A percentile compares a stretch with the other conserved stretches of the same genome.
phyloP scores from a whole-genome alignment of 2,329 filamentous ascomycete species.

The Orbilia ellipsospora region DNA sequence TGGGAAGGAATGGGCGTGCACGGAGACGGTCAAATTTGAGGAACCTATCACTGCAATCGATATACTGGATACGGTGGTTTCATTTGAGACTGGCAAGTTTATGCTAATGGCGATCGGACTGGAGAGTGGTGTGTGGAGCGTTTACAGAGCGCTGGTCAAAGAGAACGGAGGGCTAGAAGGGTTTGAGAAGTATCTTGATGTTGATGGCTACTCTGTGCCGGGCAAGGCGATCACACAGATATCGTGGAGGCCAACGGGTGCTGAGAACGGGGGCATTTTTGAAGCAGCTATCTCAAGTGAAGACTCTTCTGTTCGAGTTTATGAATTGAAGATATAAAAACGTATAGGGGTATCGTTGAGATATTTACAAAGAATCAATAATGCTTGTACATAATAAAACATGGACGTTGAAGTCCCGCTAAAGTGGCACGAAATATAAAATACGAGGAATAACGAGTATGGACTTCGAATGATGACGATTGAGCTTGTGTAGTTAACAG shows the following conservation, averaged over 20 bases:
- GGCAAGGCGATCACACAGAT: slow-evolving; percentile 71
- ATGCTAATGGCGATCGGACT: slow-evolving; percentile 64
- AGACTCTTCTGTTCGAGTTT: slow-evolving; percentile 58
- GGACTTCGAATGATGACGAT: not conserved
- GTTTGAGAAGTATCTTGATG: slow-evolving; percentile 57
- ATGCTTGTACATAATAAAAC: not conserved
- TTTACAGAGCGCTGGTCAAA: slow-evolving; percentile 62
- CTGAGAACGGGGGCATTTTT: slow-evolving; percentile 54
- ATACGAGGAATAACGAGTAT: not conserved
- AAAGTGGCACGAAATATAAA: slow-evolving; percentile 9
- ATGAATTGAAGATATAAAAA: slow-evolving; percentile 34
- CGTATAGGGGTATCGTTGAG: slow-evolving; percentile 46
- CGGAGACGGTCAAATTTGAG: slow-evolving; percentile 68
- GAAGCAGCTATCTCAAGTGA: slow-evolving; percentile 61
- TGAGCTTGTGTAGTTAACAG: not conserved
- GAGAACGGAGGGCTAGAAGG: slow-evolving; percentile 59
- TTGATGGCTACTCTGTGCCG: slow-evolving; percentile 67
- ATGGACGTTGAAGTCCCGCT: slow-evolving; percentile 55
- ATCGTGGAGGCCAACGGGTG: slow-evolving; percentile 55
- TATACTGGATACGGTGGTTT: slow-evolving; percentile 66
- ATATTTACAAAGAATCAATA: slow-evolving; percentile 27
- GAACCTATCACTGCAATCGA: slow-evolving; percentile 77
- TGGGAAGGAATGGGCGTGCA: slow-evolving; percentile 66
- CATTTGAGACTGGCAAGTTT: slow-evolving; percentile 57
- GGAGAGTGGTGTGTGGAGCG: slow-evolving; percentile 65